Base-by-base conservation (phyloP, 768 basidiomycete species). In the Pulveroboletus ravenelii region DNA sequence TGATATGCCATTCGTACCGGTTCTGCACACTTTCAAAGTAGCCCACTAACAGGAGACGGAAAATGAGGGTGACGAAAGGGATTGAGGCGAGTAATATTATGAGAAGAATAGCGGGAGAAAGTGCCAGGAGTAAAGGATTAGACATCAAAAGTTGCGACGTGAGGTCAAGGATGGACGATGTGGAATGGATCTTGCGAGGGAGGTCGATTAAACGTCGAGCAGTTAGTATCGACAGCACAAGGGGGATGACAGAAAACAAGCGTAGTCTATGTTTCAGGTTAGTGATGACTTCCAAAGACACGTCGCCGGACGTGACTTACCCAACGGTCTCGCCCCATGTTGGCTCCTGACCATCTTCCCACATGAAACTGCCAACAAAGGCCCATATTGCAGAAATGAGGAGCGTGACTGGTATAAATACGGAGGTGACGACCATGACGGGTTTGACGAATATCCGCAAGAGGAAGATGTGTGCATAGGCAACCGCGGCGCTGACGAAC, bases 261-360 rank as follows among this genome's bases (percentile, higher is more conserved):
- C 93, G 82, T 10, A 64, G 20, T 50, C 63, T 52, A 45, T 40
- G 17, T 15, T 37, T 20, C 57, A 36, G 41, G 53, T 62, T 23
- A 62, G 27, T 14, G 13, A 23, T 29, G n/a, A 41, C 50, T 32
- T 9, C n/a, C 42, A 32, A 47, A 51, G 20, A 13, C 47, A 34
- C 17, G 10, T 5, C 23, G 47, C 31, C 37, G 35, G 15, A 54
- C 40, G 38, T 14, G 13, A 71, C 84, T 69, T 58, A 88, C 87
- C 88, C 88, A 41, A 82, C 75, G 20, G 85, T 87, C 70, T 89
- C 87, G 44, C 87, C 86, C 89, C 88, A 90, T 10, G 87, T 87
- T 34, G 82, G 82, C 50, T 79, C 80, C 37, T 65, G 63, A 48
- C 69, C 62, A n/a, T 61, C 64, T 47, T 76, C 77, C 74, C 77